phyloP scores from a whole-genome alignment of 75 land plant genomes.

The Pseudotsuga menziesii region DNA sequence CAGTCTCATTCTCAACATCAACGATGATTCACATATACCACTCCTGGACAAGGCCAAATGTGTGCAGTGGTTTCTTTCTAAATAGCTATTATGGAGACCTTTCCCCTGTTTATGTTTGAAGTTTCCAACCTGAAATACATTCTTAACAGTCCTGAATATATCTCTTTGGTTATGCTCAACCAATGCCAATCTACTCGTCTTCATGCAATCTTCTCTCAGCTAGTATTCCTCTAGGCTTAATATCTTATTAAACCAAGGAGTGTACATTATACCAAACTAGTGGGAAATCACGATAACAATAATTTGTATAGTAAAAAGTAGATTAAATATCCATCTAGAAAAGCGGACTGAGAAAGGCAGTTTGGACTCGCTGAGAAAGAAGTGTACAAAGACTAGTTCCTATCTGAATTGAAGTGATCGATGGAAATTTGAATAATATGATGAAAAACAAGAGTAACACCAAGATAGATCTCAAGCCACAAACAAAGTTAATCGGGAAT shows the following conservation, averaged over 20 bases:
- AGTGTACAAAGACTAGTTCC: not conserved
- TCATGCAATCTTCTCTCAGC: not conserved
- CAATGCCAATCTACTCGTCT: not conserved
- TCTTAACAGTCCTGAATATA: not conserved
- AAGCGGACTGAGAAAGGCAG: not conserved
- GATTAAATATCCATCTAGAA: not conserved
- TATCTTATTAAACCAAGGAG: not conserved
- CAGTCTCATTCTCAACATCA: constrained; percentile 19
- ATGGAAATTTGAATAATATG: not conserved
- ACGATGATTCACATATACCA: constrained; percentile 5
- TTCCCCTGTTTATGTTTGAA: not conserved
- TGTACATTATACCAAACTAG: not conserved
- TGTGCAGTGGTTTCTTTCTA: constrained; percentile 9
- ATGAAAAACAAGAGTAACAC: too few relatives aligned
- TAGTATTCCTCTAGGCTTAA: not conserved
- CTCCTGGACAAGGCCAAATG: constrained; percentile 5
- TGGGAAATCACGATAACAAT: not conserved
- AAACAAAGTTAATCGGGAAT: not conserved
- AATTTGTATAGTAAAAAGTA: not conserved
- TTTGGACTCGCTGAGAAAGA: not conserved
- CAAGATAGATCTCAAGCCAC: not conserved
- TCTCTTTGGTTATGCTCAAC: not conserved
- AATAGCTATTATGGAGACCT: not conserved
- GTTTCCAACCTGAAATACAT: not conserved
- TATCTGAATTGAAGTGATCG: not conserved